phyloP scores from a whole-genome alignment of 2,329 filamentous ascomycete genomes.

The Claviceps quebecensis region DNA sequence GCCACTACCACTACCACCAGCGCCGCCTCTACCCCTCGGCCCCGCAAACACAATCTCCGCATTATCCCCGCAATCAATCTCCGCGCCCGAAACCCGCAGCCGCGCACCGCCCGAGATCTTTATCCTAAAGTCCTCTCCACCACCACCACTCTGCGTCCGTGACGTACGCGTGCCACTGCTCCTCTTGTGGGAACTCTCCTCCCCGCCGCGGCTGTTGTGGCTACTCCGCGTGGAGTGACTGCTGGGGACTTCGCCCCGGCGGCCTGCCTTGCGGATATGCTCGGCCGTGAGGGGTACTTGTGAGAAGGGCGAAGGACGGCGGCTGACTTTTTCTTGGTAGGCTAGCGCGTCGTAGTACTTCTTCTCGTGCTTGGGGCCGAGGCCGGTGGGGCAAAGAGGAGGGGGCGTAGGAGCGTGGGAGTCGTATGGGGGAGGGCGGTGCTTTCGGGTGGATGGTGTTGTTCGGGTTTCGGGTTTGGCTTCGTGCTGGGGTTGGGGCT shows the following conservation, averaged over 20 bases:
- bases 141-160: conserved; percentile 11
- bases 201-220: conserved; percentile 43
- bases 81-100: conserved; percentile 40
- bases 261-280: conserved; percentile 35
- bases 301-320: conserved; percentile 16
- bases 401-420: conserved; percentile 15
- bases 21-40: conserved; percentile 6
- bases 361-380: conserved; percentile 20
- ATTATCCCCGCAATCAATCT: conserved; percentile 44
- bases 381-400: conserved; percentile 13
- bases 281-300: conserved; percentile 40
- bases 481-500: too few relatives aligned
- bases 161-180: conserved; percentile 45
- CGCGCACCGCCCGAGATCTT: conserved; percentile 42
- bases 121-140: conserved; percentile 44
- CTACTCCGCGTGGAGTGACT: conserved; percentile 45
- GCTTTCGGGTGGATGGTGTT: conserved; percentile 17
- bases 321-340: conserved; percentile 41
- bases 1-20: conserved; percentile 9
- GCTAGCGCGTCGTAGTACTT: conserved; percentile 23
- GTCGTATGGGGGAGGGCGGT: conserved; percentile 28
- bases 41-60: conserved; percentile 44
- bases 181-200: conserved; percentile 49
- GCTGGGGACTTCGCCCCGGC: conserved; percentile 31
- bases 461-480: too few relatives aligned